A percentile compares a stretch with the other conserved stretches of the same genome.
Conservation (phyloP, 306 rosid genomes). For the Vigna reflexopilosa region DNA sequence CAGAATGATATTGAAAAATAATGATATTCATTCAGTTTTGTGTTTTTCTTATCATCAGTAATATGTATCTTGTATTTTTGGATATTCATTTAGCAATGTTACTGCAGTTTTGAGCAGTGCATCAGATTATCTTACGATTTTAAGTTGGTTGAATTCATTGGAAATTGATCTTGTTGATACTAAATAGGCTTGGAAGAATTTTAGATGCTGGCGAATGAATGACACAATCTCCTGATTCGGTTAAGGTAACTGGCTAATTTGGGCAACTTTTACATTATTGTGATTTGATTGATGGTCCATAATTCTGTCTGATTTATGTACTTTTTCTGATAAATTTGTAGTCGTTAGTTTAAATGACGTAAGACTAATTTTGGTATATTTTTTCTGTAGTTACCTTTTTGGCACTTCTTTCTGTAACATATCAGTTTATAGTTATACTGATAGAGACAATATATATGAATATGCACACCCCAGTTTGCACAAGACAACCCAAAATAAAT, state of each 20-base stretch:
- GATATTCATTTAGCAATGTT: background rate
- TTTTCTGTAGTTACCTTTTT: no score
- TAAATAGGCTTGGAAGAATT: background rate
- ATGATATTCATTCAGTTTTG: background rate
- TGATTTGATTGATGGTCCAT: background rate
- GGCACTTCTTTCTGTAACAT: background rate
- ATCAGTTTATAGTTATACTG: background rate
- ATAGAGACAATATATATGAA: background rate
- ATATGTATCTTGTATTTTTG: background rate
- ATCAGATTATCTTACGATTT: background rate
- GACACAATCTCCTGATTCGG: background rate
- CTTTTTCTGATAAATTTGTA: no score
- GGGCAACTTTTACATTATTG: background rate
- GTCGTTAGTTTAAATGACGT: no score
- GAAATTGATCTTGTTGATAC: conserved; percentile 2
- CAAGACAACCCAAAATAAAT: background rate
- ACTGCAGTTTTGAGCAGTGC: background rate
- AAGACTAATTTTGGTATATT: no score
- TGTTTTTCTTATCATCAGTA: background rate
- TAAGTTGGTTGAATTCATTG: conserved; percentile 10
- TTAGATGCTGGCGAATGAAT: background rate
- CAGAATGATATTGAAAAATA: background rate
- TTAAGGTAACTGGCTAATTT: background rate
- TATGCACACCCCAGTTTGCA: background rate
- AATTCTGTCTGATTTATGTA: background rate